These are phyloP conservation scores for Cicer arietinum DNA, from an alignment of 306 rosid species.

Conservation along the genomic window DNA sequence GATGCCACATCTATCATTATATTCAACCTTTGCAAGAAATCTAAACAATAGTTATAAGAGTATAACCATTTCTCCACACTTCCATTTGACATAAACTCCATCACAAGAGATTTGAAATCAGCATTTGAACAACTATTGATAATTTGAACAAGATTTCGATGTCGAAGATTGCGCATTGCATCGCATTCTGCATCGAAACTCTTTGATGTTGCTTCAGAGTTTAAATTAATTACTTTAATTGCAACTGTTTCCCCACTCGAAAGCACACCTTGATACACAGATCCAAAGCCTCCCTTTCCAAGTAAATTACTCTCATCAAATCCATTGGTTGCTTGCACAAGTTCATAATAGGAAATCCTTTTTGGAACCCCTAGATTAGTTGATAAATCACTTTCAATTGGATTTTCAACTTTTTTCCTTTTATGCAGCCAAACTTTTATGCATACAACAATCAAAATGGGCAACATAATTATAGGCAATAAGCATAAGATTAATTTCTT, in stretches of 20 bases:
- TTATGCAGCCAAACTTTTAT: not conserved
- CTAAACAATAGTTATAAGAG: constrained; percentile 36
- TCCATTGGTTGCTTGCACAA: constrained; percentile 37
- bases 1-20: constrained; percentile 48
- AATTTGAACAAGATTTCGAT: constrained; percentile 39
- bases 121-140: constrained; percentile 35
- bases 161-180: constrained; percentile 41
- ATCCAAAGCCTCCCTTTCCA: constrained; percentile 39
- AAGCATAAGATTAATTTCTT: constrained; percentile 10
- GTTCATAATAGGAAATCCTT: constrained; percentile 33
- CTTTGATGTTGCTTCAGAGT: constrained; percentile 9
- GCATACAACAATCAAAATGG: constrained; percentile 12
- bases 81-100: constrained; percentile 42
- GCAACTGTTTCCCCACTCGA: constrained; percentile 34
- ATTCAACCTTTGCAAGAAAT: constrained; percentile 43
- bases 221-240: constrained; percentile 38
- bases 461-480: constrained; percentile 6
- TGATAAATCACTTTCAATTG: not conserved
- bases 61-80: constrained; percentile 41
- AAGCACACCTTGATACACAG: constrained; percentile 40
- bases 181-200: constrained; percentile 41
- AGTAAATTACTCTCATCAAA: constrained; percentile 35
- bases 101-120: constrained; percentile 35
- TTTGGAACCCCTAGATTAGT: not conserved
- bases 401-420: constrained; percentile 1